Conservation (phyloP, 2,329 filamentous ascomycete genomes). For the Lecanicillium sp. region DNA sequence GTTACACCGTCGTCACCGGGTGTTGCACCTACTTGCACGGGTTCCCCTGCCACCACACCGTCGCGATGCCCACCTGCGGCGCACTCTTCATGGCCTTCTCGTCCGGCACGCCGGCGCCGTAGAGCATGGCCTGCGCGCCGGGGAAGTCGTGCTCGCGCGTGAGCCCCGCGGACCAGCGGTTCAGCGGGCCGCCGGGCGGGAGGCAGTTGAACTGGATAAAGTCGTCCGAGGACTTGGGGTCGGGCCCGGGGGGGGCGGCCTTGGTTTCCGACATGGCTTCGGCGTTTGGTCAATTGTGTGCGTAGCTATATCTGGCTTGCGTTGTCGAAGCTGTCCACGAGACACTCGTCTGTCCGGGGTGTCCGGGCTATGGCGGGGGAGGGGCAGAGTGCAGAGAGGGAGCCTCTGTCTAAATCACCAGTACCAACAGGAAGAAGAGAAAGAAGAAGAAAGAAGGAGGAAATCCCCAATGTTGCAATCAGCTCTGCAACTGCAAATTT, state of each 20-base stretch:
- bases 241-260: conserved; percentile 14
- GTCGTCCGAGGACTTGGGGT: conserved; percentile 43
- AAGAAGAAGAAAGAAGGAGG: no score
- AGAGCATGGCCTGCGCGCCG: conserved; percentile 93
- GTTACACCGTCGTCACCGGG: neutral
- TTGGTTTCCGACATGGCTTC: neutral
- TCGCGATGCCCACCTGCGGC: conserved; percentile 84
- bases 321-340: no score
- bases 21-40: conserved; percentile 73
- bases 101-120: conserved; percentile 82
- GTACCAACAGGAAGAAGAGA: no score
- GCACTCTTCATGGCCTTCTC: conserved; percentile 80
- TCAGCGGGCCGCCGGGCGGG: conserved; percentile 55
- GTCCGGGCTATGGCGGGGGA: no score
- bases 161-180: conserved; percentile 77
- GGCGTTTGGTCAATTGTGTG: neutral
- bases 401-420: no score
- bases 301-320: no score
- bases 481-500: no score
- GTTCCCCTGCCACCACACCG: conserved; percentile 97
- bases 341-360: no score
- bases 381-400: no score
- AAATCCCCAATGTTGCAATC: no score
- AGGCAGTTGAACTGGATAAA: conserved; percentile 49
- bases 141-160: conserved; percentile 87